Evolutionary conservation across 176 grass and related monocot genomes (phyloP).

Genomic region (Triticum urartu): DNA sequence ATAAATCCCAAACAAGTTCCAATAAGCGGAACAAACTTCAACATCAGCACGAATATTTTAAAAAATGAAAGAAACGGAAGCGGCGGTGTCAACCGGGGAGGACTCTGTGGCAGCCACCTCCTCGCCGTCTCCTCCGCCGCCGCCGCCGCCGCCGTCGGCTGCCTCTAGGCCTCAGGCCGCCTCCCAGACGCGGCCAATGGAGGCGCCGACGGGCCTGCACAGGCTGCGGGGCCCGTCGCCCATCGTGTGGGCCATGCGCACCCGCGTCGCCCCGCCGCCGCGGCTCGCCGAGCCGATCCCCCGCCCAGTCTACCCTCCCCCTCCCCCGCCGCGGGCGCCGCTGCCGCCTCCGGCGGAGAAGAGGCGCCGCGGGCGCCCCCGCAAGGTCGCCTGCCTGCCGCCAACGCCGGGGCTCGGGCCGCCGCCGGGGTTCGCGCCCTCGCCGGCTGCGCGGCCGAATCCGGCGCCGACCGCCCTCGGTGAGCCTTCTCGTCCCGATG

Average conservation of each 20-base stretch:
- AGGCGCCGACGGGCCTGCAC: not conserved
- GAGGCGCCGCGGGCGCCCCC: constrained; percentile 35
- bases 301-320: not conserved
- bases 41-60: not conserved
- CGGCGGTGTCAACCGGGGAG: not conserved
- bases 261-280: constrained; percentile 41
- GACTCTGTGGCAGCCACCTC: not conserved
- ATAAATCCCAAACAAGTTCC: not conserved
- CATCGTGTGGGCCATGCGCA: constrained; percentile 50
- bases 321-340: not conserved
- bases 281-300: constrained; percentile 20
- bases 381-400: constrained; percentile 29
- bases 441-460: not conserved
- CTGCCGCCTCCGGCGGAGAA: not conserved
- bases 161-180: not conserved
- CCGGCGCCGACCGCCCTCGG: not conserved
- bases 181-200: not conserved
- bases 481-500: not conserved
- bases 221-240: constrained; percentile 47
- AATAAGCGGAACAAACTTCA: not conserved
- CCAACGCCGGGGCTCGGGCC: constrained; percentile 26
- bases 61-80: not conserved
- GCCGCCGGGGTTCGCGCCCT: constrained; percentile 3
- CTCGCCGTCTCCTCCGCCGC: not conserved
- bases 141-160: not conserved